These are phyloP conservation scores for Craspedostauros australis DNA, from an alignment of 108 stramenopile species.

Conservation along the genomic window DNA sequence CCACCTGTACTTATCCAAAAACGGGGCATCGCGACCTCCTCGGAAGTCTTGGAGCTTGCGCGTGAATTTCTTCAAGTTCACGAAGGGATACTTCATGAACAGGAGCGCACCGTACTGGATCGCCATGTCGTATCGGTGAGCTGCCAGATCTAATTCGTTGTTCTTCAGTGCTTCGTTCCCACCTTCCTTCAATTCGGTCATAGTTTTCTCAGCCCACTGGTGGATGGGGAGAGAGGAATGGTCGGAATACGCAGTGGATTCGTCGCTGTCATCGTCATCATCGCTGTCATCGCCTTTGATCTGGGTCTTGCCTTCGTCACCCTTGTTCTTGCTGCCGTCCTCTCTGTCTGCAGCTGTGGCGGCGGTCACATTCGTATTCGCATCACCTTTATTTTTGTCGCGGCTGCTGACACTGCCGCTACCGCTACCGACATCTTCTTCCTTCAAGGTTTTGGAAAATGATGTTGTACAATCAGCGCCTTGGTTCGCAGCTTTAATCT, in stretches of 20 bases:
- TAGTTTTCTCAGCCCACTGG: too few relatives aligned
- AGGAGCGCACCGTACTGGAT: conserved; percentile 63
- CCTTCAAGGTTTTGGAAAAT: conserved; percentile 44
- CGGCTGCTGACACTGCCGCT: neutral
- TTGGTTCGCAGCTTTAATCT: too few relatives aligned
- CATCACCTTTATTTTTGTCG: neutral
- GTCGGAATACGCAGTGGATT: too few relatives aligned
- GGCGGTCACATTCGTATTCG: neutral
- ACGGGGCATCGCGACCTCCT: conserved; percentile 21
- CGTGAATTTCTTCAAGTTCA: conserved; percentile 23
- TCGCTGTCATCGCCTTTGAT: neutral
- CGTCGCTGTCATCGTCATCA: neutral
- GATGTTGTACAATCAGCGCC: conserved; percentile 39
- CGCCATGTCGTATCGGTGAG: conserved; percentile 67
- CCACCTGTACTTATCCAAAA: too few relatives aligned
- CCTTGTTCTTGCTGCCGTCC: neutral
- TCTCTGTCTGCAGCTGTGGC: too few relatives aligned
- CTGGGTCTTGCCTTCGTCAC: neutral
- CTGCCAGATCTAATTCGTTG: conserved; percentile 40
- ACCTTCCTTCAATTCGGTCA: conserved; percentile 51
- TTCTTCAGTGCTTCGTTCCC: conserved; percentile 59
- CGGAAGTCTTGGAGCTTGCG: conserved; percentile 7
- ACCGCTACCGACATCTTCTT: neutral
- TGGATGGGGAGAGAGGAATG: too few relatives aligned
- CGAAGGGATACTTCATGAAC: conserved; percentile 35